Conservation (phyloP, 2,329 filamentous ascomycete genomes). For the Aspergillus brasiliensis region DNA sequence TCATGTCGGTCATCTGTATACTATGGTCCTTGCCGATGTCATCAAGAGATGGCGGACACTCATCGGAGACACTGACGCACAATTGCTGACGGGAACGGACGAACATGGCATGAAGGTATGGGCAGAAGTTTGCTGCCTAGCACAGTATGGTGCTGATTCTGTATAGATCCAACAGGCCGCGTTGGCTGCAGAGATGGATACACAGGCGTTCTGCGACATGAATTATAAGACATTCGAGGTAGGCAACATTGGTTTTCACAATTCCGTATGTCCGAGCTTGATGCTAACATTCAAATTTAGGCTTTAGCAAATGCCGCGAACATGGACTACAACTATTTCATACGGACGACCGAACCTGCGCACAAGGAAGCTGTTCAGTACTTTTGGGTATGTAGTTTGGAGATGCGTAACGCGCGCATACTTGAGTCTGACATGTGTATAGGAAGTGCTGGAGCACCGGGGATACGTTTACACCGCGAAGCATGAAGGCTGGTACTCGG, state of each 20-base stretch:
- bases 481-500: conserved; percentile 94
- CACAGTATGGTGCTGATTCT: background rate
- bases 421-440: conserved; percentile 6
- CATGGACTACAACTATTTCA: conserved; percentile 80
- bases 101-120: conserved; percentile 89
- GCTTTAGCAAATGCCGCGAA: conserved; percentile 69
- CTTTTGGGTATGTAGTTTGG: conserved; percentile 66
- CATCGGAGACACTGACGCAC: conserved; percentile 64
- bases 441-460: conserved; percentile 70
- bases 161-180: conserved; percentile 78
- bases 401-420: background rate
- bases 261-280: background rate
- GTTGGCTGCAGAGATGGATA: conserved; percentile 66
- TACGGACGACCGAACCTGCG: conserved; percentile 82
- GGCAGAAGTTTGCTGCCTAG: background rate
- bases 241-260: background rate
- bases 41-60: conserved; percentile 89
- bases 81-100: conserved; percentile 88
- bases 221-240: conserved; percentile 78
- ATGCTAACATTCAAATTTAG: conserved; percentile 31
- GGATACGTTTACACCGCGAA: conserved; percentile 81
- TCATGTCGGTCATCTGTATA: conserved; percentile 93
- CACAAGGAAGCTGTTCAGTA: conserved; percentile 85
- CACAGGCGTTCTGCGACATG: conserved; percentile 85
- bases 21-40: conserved; percentile 86